Evolutionary conservation across 768 basidiomycete genomes (phyloP), one percentile per base, ranked within the genome.

Genomic region (Pisolithus albus): DNA sequence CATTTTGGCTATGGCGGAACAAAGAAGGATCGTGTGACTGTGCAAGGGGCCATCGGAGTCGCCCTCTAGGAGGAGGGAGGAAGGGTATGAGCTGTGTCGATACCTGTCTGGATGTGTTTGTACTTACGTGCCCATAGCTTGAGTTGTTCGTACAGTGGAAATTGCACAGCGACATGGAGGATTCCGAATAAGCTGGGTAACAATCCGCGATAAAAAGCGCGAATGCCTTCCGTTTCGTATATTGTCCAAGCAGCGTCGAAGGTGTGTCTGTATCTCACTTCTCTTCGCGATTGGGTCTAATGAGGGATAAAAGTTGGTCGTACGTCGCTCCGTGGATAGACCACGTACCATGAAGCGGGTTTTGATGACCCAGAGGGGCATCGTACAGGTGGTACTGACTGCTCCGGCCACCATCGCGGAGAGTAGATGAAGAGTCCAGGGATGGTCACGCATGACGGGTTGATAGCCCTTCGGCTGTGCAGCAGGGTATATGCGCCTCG

Each of bases 281-380:
- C 89, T 28, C 79, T 75, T 54, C 80, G 77, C 41, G 84, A 82
- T 70, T 96, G 92, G 15, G 92, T 94, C 92, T 94, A 62, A 26
- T 34, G 34, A 2, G 39, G 23, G 34, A 49, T 18, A 24, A 7
- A 13, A 24, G 7, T 44, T 26, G 15, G 16, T 16, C n/a, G 19
- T 13, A 19, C 5, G 4, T 10, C 16, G 19, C 24, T 23, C 30
- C 21, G 11, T 9, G 15, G 15, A 42, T 4, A 30, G 7, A 19
- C 30, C 21, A 26, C 74, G 57, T 56, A 95, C 95, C 96, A 98
- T 98, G 72, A 98, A 97, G 26, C 96, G 83, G 21, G 95, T 98
- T 75, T 97, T 98, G 68, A 99, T 93, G 39, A 99, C 92, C 96
- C 96, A 99, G 7, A 99, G 69, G 0, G 96, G 96, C 70, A 92